Evolutionary conservation across 2,329 filamentous ascomycete genomes (phyloP), one percentile per base, ranked within the genome.

Genomic region (Lasiodiplodia theobromae): DNA sequence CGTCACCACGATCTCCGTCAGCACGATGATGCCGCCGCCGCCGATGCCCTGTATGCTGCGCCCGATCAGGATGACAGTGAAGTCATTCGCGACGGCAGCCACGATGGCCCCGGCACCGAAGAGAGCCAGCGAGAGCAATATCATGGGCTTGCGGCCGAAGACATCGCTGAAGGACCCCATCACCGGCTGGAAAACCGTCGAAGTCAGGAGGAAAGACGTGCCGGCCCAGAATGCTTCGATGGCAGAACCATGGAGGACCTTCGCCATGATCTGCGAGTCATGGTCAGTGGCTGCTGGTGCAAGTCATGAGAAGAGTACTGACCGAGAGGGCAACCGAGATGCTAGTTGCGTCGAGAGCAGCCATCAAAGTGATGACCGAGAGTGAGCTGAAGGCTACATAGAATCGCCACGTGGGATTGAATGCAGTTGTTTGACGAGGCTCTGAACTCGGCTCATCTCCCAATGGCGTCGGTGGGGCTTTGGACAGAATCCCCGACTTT

Each of bases 271-370:
- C 78, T 80, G 70, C 21, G 28, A 16, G 34, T 18, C 11, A n/a
- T 34, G 8, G 52, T 56, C 28, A 31, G 51, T 56, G 4, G 21
- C n/a, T 2, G 25, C 8, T 73, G 72, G 31, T 12, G 21, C 58
- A 21, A 47, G 51, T 63, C 16, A 12, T 2, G 12, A n/a, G 21
- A 49, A 11, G 31, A 18, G 52, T 6, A 69, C 75, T 16, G 73
- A 79, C 78, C 14, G 78, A 75, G 54, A 91, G 77, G 4, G 89
- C 88, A 7, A 90, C 88, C 4, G 87, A 88, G 64, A 91, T 82
- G 4, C 86, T 89, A 1, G 89, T 91, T 4, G 88, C 88, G 76
- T 91, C 89, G 34, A 91, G 81, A 14, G 89, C 87, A 2, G 88
- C 86, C 79, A 89, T 88, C 21, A 91, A 79, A 3, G 85, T 85